phyloP scores from a whole-genome alignment of 805 yeast genomes.

The Candida broadrunensis region DNA sequence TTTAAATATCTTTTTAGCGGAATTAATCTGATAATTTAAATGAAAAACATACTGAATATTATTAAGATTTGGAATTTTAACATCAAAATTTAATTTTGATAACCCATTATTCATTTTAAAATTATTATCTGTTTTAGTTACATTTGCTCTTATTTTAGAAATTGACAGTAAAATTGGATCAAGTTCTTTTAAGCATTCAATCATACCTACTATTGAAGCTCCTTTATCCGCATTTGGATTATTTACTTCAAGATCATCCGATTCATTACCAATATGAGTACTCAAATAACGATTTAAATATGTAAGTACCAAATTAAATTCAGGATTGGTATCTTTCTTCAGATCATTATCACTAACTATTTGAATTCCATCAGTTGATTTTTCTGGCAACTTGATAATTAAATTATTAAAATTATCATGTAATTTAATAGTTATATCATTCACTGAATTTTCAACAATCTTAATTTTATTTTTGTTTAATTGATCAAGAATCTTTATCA shows the following conservation, averaged over 20 bases:
- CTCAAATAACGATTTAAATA: constrained; percentile 23
- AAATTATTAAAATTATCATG: constrained; percentile 19
- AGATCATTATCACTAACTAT: background rate
- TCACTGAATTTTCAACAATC: constrained; percentile 23
- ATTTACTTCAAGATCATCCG: background rate
- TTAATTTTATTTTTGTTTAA: constrained; percentile 23
- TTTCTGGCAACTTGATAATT: constrained; percentile 16
- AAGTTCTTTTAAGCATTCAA: constrained; percentile 30
- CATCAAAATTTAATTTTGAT: constrained; percentile 27
- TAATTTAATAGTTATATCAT: constrained; percentile 26
- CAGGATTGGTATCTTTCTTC: background rate
- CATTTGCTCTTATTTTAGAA: constrained; percentile 11
- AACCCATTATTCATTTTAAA: constrained; percentile 28
- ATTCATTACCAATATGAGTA: background rate
- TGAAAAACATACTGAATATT: constrained; percentile 28
- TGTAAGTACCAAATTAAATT: constrained; percentile 15
- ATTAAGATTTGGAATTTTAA: constrained; percentile 27
- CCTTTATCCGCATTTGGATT: constrained; percentile 7
- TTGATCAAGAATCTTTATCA: constrained; percentile 33
- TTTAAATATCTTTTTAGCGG: constrained; percentile 31
- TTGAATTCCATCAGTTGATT: constrained; percentile 6
- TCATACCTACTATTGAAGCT: constrained; percentile 26
- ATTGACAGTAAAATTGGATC: constrained; percentile 27
- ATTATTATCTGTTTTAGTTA: constrained; percentile 9
- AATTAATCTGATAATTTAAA: constrained; percentile 21